Percentiles rank a stretch among this genome's conserved stretches.
Evolutionary conservation across 208 protist genomes (phyloP).

Genomic region (Leishmania aethiopica): DNA sequence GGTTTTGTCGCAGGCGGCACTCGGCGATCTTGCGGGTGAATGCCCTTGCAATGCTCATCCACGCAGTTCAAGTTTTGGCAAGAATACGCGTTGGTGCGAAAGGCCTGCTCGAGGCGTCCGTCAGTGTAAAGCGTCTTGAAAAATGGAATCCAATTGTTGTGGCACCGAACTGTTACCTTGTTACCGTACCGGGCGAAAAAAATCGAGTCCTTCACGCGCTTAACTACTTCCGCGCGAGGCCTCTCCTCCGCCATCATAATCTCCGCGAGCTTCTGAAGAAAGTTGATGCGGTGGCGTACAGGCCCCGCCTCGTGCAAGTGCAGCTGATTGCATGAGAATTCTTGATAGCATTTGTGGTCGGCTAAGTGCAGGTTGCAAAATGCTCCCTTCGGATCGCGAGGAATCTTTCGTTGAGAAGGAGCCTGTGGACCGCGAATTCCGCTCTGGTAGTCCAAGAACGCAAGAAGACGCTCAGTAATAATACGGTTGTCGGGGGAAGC

Average conservation of each 20-base stretch:
- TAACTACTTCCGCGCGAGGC: constrained; percentile 50
- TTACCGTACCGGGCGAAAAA: constrained; percentile 90
- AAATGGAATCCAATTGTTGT: constrained; percentile 84
- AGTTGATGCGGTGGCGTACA: constrained; percentile 77
- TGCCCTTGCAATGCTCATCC: constrained; percentile 79
- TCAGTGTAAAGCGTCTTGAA: constrained; percentile 90
- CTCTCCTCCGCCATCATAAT: constrained; percentile 71
- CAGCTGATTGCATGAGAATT: constrained; percentile 89
- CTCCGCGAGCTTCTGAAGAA: constrained; percentile 72
- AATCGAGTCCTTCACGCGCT: constrained; percentile 83
- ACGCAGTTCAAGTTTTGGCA: constrained; percentile 63
- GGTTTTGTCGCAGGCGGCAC: constrained; percentile 55
- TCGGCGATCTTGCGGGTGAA: constrained; percentile 79
- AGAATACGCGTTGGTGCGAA: constrained; percentile 61
- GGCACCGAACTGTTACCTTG: constrained; percentile 84
- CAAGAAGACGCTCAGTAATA: constrained; percentile 60
- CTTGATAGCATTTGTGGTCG: constrained; percentile 89
- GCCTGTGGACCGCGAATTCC: constrained; percentile 75
- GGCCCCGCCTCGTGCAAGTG: constrained; percentile 83
- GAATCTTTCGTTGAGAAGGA: constrained; percentile 83
- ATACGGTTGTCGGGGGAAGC: constrained; percentile 33
- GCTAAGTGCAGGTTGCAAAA: constrained; percentile 90
- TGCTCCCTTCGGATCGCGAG: constrained; percentile 81
- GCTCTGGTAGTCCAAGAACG: constrained; percentile 79
- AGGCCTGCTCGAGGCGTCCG: constrained; percentile 80